Conservation (phyloP, 208 protist genomes). For the Trypanosoma theileri region DNA sequence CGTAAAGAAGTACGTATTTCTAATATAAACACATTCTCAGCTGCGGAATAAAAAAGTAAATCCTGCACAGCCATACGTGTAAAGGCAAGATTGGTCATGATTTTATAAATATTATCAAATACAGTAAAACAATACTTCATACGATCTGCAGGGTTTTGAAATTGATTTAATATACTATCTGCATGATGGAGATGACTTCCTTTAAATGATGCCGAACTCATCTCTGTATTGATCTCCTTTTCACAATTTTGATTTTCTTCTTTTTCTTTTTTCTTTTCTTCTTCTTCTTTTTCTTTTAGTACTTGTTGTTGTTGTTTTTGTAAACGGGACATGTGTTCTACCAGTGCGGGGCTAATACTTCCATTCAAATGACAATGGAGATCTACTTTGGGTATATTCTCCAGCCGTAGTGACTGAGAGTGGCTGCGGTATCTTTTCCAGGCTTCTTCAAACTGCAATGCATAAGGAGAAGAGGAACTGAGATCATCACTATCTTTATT, state of each 20-base stretch:
- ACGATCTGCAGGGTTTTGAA: conserved; percentile 25
- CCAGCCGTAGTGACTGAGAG: not conserved
- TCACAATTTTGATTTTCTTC: not conserved
- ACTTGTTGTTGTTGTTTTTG: conserved; percentile 8
- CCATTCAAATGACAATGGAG: conserved; percentile 80
- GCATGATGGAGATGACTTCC: not conserved
- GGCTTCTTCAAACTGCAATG: conserved; percentile 3
- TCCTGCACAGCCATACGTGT: conserved; percentile 83
- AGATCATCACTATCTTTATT: not conserved
- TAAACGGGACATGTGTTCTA: conserved; percentile 52
- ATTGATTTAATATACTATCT: conserved; percentile 5
- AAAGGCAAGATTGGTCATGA: conserved; percentile 73
- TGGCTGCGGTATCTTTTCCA: not conserved
- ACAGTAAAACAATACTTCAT: conserved; percentile 81
- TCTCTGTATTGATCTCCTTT: not conserved
- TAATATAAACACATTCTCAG: conserved; percentile 63
- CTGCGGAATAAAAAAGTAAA: conserved; percentile 61
- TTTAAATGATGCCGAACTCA: not conserved
- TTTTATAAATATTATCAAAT: conserved; percentile 79
- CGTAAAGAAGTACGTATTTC: conserved; percentile 87
- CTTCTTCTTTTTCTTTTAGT: not conserved
- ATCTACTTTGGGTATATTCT: conserved; percentile 59
- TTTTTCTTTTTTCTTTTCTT: not conserved
- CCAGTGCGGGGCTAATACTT: conserved; percentile 56
- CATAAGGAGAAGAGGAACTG: conserved; percentile 10